Base-by-base conservation (phyloP, 2,329 filamentous ascomycete species). In the Aspergillus latus region DNA sequence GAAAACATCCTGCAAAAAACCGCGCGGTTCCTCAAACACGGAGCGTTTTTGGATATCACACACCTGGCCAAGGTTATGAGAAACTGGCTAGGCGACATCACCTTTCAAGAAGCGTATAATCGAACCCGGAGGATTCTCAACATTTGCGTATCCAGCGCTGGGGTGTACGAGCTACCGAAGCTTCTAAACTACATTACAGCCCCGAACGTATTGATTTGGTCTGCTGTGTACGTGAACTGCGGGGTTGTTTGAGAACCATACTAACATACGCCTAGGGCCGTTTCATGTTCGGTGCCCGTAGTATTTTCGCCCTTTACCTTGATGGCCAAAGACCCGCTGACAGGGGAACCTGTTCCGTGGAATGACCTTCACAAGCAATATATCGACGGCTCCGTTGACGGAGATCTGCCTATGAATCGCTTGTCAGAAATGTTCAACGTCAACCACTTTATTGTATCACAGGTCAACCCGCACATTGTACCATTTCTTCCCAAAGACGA, bases 381-480 rank as follows among this genome's bases (percentile, higher is more conserved):
- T 84, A 96, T 97, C 50, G 93, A 97, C 70, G 93, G 93, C 1
- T 97, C 92, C 0, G 90, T 97, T 21, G 92, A 97, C 69, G 94
- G 94, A 58, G 93, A 97, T 71, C 79, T 97, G 2, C 93, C 93
- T 1, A 96, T 96, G 85, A 91, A 88, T 16, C 85, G 90, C 1
- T 80, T 97, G 13, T 87, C 92, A 0, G 92, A 96, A 68, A 92
- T 97, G 88, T 96, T 97, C 79, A 96, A 97, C 68, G 92, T 97
- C 70, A 97, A 97, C 68, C 93, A 97, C 70, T 97, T 97, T 69
- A 97, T 97, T 63, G 93, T 97, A 15, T 96, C 92, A 0, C 93
- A 97, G 71, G 92, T 97, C 49, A 97, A 97, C 66, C 93, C 93
- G 0, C 93, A 97, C 66, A 90, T 97, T 7, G 85, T 95, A 0